Conservation (phyloP, 768 basidiomycete genomes). For the Lentinula lateritia region DNA sequence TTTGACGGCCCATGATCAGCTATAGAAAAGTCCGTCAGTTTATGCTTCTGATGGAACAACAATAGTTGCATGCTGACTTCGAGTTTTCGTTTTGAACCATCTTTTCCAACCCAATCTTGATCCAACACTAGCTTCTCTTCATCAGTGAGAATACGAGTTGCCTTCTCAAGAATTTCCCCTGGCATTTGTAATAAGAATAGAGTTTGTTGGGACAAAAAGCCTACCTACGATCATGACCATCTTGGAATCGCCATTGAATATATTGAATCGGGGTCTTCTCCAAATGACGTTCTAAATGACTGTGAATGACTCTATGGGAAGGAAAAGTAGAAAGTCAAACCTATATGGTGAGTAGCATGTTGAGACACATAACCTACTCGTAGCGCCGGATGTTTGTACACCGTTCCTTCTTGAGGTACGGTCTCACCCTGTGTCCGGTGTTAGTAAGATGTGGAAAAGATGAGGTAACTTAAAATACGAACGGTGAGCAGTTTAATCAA, state of each 20-base stretch:
- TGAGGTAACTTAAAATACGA: constrained; percentile 15
- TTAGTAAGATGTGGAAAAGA: constrained; percentile 7
- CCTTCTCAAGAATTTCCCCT: constrained; percentile 90
- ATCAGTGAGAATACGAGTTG: constrained; percentile 81
- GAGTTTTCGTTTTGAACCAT: constrained; percentile 85
- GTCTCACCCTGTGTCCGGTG: constrained; percentile 73
- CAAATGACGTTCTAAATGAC: constrained; percentile 70
- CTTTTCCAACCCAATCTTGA: constrained; percentile 85
- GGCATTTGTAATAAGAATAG: constrained; percentile 10
- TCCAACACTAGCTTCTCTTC: constrained; percentile 80
- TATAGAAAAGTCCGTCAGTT: constrained; percentile 22
- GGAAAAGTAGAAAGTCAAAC: constrained; percentile 28
- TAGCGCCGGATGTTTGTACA: constrained; percentile 90
- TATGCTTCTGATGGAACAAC: not conserved
- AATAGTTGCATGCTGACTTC: constrained; percentile 50
- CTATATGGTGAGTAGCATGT: constrained; percentile 96
- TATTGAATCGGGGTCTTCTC: constrained; percentile 97
- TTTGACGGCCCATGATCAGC: constrained; percentile 92
- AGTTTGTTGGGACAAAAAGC: constrained; percentile 8
- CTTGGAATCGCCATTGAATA: constrained; percentile 99
- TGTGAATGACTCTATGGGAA: not conserved
- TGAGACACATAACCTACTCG: constrained; percentile 97
- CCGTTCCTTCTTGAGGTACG: constrained; percentile 82
- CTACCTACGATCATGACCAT: constrained; percentile 87
- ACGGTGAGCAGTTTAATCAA: constrained; percentile 91